Evolutionary conservation across 2,329 filamentous ascomycete species (phyloP).

Genomic region (Gyromitra esculenta): DNA sequence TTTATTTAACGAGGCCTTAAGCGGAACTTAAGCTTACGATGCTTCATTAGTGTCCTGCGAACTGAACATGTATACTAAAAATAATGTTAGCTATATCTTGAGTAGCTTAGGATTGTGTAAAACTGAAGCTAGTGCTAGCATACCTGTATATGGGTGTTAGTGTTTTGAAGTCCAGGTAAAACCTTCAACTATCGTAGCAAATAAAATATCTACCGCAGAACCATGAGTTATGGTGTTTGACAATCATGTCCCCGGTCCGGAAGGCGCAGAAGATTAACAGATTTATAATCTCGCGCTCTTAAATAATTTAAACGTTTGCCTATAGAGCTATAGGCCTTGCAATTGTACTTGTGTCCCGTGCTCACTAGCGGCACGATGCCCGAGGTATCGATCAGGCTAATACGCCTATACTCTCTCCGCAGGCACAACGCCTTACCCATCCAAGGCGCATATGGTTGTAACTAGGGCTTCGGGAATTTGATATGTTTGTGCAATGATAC

Average conservation of each 20-base stretch:
- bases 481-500: background rate
- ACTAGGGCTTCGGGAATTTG: background rate
- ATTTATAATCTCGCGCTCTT: background rate
- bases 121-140: no score
- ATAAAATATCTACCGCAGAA: background rate
- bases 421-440: background rate
- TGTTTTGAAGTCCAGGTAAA: background rate
- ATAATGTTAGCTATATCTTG: background rate
- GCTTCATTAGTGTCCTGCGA: background rate
- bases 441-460: background rate
- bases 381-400: background rate
- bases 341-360: background rate
- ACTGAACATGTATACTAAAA: background rate
- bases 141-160: no score
- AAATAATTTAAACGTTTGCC: background rate
- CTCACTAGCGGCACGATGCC: background rate
- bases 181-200: no score
- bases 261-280: background rate
- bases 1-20: no score
- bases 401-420: background rate
- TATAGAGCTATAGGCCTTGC: no score
- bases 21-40: background rate
- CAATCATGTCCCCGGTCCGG: no score
- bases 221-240: no score
- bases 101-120: background rate